Evolutionary conservation across 768 basidiomycete species (phyloP), one percentile per base, ranked within the genome.

Genomic region (Suillus sp.): DNA sequence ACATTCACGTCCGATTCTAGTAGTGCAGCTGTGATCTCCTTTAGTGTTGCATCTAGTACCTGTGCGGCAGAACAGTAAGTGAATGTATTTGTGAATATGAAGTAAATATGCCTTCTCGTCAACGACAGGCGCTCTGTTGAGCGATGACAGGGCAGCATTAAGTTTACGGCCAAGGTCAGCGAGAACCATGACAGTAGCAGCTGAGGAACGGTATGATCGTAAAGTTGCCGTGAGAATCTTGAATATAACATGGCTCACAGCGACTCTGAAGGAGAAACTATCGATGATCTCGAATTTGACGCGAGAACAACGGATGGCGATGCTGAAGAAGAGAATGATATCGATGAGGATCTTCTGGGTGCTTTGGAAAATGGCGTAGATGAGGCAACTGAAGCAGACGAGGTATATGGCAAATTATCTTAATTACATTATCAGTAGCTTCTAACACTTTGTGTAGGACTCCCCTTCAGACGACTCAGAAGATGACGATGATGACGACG

Each of bases 1-100:
- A 99, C 96, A 74, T 99, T 99, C 67, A 99, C 96, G 78, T 99
- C 97, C 22, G 95, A 90, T 77, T 99, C 96, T 50, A 99, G 85
- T 37, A 99, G 80, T 11, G 96, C 96, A 30, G 94, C 85, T 54
- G 93, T 95, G 66, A 99, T 92, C 78, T 97, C 95, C 78, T 98
- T 99, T 66, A 99, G 86, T 18, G 93, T 87, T 4, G 88, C 86
- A 80, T 99, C 97, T 71, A 99, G 87, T 55, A 94, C 93, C 96
- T 98, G 74, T 50, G 38, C 13, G 62, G 62, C 54, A 55, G 61
- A 55, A 63, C 65, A 61, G 60, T 60, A 27, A 61, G 65, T 61
- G 50, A 61, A 64, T 45, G 56, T 32, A 51, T 43, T 37, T 4
- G 60, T 59, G 64, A 7, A 40, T 5, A 32, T 40, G 14, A 40